Evolutionary conservation across 345 rosid genomes (phyloP), one percentile per base, ranked within the genome.

Genomic region (Streptanthus diversifolius): DNA sequence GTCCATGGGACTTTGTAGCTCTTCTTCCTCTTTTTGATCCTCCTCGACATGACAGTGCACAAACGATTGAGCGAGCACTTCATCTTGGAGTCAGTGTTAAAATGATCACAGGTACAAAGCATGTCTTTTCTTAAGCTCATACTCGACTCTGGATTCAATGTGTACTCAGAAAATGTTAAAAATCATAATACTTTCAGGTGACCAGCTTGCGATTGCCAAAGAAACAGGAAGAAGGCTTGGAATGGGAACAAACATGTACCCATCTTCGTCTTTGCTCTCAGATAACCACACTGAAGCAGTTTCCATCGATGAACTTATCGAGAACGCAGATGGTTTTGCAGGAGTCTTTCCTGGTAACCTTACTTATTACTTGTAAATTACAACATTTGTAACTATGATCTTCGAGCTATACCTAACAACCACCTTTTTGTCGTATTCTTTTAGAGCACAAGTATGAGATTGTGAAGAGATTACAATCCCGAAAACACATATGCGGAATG

Each of bases 191-290:
- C 45, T 14, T 41, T 14, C 68, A 85, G 87, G 89, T 52, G 90
- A 85, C 60, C 87, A 85, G 67, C 87, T 87, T 10, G 89, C 92
- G 3, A 85, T 87, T 45, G 88, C 79, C 17, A 85, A 88, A 74
- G 88, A 85, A 76, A 85, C 88, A 8, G 90, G 90, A 58, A 80
- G 90, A 73, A 78, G 86, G 54, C 88, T 86, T 71, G 90, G 88
- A 68, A 86, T 84, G 90, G 90, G 98, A 2, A 82, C 93, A 45
- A 92, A 92, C 82, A 90, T 92, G 96, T 90, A 92, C 63, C 98
- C 95, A 2, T 82, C 90, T 39, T 83, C 92, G 44, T 61, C 88
- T 78, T 77, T 83, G 25, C 55, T 49, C 55, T 73, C 82, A 6
- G 81, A 80, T 8, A 77, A 40, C 33, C 77, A 77, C 53, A 49